A percentile compares a stretch with the other conserved stretches of the same genome.
These are phyloP conservation scores for Entelexis sorbosivorans DNA, from an alignment of 1,139 yeast species.

Conservation along the genomic window DNA sequence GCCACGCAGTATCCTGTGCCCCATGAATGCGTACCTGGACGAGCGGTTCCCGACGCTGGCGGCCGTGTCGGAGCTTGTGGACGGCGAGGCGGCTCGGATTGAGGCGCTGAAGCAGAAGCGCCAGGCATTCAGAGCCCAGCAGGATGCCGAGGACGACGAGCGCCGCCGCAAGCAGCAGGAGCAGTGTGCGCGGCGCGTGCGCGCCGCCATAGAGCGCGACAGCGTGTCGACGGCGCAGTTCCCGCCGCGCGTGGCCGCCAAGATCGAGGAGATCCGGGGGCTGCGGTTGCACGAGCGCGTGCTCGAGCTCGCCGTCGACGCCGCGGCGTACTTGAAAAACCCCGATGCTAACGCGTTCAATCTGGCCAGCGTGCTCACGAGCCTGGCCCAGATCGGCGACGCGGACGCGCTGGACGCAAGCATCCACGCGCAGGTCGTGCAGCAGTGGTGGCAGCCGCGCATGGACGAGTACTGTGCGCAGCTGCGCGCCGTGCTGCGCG, in stretches of 20 bases:
- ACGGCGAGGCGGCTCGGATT: conserved; percentile 6
- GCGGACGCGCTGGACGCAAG: neutral
- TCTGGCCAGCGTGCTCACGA: neutral
- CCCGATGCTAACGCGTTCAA: neutral
- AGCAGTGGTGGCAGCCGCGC: conserved; percentile 9
- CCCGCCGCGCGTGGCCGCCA: neutral
- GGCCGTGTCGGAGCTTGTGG: conserved; percentile 4
- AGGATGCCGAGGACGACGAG: neutral
- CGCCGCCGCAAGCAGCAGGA: neutral
- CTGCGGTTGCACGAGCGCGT: neutral
- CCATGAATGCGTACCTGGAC: conserved; percentile 2
- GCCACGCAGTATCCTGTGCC: neutral
- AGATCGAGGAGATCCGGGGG: neutral
- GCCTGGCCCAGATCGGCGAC: neutral
- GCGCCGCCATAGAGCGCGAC: conserved; percentile 5
- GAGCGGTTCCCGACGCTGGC: conserved; percentile 10
- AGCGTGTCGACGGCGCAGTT: neutral
- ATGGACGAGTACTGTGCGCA: conserved; percentile 6
- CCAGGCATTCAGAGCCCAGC: neutral
- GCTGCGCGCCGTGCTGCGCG: conserved; percentile 19
- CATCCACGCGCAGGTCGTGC: neutral
- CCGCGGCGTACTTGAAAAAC: neutral
- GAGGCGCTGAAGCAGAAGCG: neutral
- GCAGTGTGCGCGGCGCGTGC: neutral
- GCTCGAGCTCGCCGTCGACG: conserved; percentile 2